Conservation (phyloP, 192 early-diverging fungal species). For the Helicostylum pulchrum region DNA sequence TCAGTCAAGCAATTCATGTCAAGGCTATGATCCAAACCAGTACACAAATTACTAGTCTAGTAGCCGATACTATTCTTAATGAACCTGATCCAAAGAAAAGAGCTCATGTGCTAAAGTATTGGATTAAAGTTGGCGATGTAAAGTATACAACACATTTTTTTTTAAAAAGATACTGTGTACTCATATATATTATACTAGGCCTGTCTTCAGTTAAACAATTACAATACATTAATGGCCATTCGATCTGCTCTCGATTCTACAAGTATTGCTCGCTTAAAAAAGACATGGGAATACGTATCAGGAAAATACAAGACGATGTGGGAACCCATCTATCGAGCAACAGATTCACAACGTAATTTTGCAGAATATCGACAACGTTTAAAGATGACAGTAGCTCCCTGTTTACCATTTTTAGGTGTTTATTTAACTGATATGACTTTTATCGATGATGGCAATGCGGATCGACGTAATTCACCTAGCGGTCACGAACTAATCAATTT, state of each 20-base stretch:
- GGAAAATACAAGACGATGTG: conserved; percentile 64
- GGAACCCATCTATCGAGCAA: conserved; percentile 51
- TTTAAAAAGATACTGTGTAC: not conserved
- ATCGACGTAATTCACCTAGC: conserved; percentile 36
- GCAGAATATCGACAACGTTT: conserved; percentile 50
- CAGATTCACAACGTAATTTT: conserved; percentile 65
- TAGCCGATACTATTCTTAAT: conserved; percentile 66
- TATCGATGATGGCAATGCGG: conserved; percentile 79
- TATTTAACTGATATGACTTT: conserved; percentile 84
- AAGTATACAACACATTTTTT: conserved; percentile 11
- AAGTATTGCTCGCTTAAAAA: conserved; percentile 65
- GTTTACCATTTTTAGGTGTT: conserved; percentile 77
- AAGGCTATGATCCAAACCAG: conserved; percentile 32
- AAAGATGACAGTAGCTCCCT: conserved; percentile 53
- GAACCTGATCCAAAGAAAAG: conserved; percentile 71
- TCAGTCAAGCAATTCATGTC: conserved; percentile 41
- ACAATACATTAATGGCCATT: conserved; percentile 76
- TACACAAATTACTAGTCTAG: conserved; percentile 65
- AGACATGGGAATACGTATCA: conserved; percentile 57
- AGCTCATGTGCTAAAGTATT: conserved; percentile 66
- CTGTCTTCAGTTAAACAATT: conserved; percentile 57
- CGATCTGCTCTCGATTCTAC: conserved; percentile 74
- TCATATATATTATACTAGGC: conserved; percentile 6
- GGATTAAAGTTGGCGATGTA: conserved; percentile 73
- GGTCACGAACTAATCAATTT: conserved; percentile 70